Evolutionary conservation across 1,284 basidiomycete species (phyloP).

Genomic region (Hemileia vastatrix): DNA sequence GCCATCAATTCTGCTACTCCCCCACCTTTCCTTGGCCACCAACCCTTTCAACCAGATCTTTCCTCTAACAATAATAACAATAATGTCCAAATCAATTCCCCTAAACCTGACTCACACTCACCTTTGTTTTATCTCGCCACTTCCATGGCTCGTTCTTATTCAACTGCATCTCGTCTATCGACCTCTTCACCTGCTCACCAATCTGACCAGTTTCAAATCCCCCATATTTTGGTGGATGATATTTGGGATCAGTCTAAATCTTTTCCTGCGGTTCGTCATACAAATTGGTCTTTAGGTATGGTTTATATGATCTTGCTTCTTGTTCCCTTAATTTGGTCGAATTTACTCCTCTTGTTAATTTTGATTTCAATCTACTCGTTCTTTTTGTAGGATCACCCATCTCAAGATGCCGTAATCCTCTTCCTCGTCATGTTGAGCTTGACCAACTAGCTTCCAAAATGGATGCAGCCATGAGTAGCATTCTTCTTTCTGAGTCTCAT

Average conservation of each 20-base stretch:
- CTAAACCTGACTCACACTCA: no score
- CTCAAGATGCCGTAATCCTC: constrained; percentile 11
- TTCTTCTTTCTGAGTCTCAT: no score
- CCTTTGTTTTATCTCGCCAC: no score
- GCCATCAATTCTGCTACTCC: background rate
- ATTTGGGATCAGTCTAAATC: no score
- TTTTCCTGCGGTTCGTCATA: no score
- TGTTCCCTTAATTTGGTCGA: no score
- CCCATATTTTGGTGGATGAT: no score
- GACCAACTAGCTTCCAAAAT: constrained; percentile 2
- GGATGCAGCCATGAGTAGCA: no score
- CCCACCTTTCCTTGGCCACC: constrained; percentile 1
- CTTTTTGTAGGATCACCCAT: constrained; percentile 7
- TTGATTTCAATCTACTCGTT: background rate
- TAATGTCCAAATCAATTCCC: background rate
- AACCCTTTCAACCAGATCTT: background rate
- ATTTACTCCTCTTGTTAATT: no score
- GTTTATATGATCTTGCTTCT: no score
- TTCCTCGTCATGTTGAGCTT: constrained; percentile 6
- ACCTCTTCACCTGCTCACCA: background rate
- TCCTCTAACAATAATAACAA: background rate
- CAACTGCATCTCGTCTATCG: no score
- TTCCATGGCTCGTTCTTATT: background rate
- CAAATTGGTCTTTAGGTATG: no score
- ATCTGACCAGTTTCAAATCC: background rate